A percentile compares a stretch with the other conserved stretches of the same genome.
These are phyloP conservation scores for Penicillium sp. DNA, from an alignment of 2,329 filamentous ascomycete genomes.

Conservation along the genomic window DNA sequence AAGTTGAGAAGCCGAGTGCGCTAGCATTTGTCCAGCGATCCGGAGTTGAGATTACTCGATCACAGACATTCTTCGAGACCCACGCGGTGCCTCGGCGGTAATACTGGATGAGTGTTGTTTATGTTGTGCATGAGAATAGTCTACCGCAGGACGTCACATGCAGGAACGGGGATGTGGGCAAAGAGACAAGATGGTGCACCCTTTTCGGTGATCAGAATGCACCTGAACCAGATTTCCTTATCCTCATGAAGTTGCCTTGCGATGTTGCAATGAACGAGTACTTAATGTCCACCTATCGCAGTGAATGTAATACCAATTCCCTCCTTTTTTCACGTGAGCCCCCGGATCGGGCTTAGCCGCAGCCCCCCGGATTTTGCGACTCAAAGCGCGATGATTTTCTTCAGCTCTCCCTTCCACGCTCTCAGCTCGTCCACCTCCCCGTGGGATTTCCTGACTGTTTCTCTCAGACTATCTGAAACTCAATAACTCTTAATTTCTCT, in stretches of 20 bases:
- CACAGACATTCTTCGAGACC: conserved; percentile 43
- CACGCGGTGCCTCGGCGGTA: conserved; percentile 17
- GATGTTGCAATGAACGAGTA: too few relatives aligned
- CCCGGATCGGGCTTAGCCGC: conserved; percentile 19
- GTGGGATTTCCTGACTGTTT: conserved; percentile 7
- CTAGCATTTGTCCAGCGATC: conserved; percentile 49
- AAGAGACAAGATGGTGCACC: too few relatives aligned
- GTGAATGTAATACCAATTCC: conserved; percentile 2
- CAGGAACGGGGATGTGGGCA: too few relatives aligned
- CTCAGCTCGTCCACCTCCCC: conserved; percentile 6
- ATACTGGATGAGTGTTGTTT: conserved; percentile 10
- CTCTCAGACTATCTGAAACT: neutral
- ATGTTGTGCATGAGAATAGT: conserved; percentile 13
- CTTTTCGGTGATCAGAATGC: too few relatives aligned
- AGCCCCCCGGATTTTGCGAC: conserved; percentile 26
- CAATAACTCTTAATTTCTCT: conserved; percentile 26
- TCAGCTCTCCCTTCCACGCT: conserved; percentile 11
- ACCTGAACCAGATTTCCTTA: too few relatives aligned
- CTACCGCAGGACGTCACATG: too few relatives aligned
- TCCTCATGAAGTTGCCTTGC: too few relatives aligned
- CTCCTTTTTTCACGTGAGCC: conserved; percentile 24
- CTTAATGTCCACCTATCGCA: conserved; percentile 7
- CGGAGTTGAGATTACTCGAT: conserved; percentile 50
- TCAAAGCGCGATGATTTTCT: conserved; percentile 20
- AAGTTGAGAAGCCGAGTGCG: conserved; percentile 52